Base-by-base conservation (phyloP, 176 grass and related monocot species). In the Echinochloa phyllopogon region DNA sequence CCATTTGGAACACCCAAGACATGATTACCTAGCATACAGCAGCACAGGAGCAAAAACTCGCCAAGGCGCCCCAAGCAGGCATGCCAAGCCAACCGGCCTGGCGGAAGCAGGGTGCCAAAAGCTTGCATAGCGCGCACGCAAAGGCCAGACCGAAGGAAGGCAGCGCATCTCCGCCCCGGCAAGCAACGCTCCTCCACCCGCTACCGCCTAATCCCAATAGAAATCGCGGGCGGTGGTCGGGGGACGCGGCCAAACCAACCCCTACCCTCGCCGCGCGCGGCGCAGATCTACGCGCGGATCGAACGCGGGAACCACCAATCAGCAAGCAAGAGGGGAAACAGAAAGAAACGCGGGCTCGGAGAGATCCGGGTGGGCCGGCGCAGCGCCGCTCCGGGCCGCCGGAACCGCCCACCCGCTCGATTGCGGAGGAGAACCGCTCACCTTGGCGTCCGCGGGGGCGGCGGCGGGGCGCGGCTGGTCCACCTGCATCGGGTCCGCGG, bases 401-500 rank as follows among this genome's bases (percentile, higher is more conserved):
- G 80, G 20, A 43, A 64, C 45, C 69, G 20, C 6, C 1, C 64
- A 58, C 43, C 69, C 7, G 13, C 15, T 33, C 29, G 29, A 33
- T 33, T 37, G 11, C 58, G 60, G 68, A 0, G 69, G 8, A 24
- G 6, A 3, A 38, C 5, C 18, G 72, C 76, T 55, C 79, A 94
- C 92, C 92, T 94, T 94, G 25, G 86, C 90, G 20, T 44, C 73
- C 47, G 24, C 77, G n/a, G 69, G 39, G 43, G 41, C 61, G 15
- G 78, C 77, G 21, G 71, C 79, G 58, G 83, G 43, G 41, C 37
- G 66, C 65, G 81, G 84, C 74, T 87, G 88, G 83, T 88, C 93
- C 69, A 95, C 76, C 78, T 82, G 75, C 90, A 90, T 88, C 73
- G 74, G 27, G 55, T 90, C 85, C 42, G 83, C 70, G 16, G 49